Conservation (phyloP, 345 rosid species). For the Eucalyptus marginata region DNA sequence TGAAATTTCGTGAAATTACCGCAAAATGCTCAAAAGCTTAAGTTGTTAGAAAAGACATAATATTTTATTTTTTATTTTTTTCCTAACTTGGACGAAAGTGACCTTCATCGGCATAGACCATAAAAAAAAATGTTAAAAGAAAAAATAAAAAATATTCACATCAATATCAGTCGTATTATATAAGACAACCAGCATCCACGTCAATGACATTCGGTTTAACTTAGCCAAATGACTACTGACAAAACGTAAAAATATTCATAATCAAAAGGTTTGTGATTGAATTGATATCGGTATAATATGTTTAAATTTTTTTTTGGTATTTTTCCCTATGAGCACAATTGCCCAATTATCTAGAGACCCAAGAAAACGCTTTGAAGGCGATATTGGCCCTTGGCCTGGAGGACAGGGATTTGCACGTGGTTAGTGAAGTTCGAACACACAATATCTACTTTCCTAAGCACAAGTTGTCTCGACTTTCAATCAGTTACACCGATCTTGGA, state of each 20-base stretch:
- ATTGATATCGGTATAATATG: accelerated
- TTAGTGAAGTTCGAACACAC: not conserved
- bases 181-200: accelerated
- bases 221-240: too few species aligned
- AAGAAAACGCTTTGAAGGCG: accelerated
- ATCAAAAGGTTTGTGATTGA: accelerated
- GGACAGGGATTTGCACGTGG: not conserved
- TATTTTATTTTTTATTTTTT: too few species aligned
- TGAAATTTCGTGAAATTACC: accelerated
- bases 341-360: not conserved
- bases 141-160: accelerated
- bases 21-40: too few species aligned
- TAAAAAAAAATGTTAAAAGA: too few species aligned
- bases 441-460: not conserved
- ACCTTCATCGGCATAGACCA: too few species aligned
- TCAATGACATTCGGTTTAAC: accelerated
- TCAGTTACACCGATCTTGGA: not conserved
- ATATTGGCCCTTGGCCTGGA: accelerated
- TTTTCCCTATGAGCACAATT: accelerated
- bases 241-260: too few species aligned
- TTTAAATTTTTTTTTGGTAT: accelerated
- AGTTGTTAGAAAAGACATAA: accelerated
- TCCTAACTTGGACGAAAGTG: too few species aligned
- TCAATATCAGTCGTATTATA: accelerated
- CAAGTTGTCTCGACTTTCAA: not conserved